Base-by-base conservation (phyloP, 768 basidiomycete genomes). In the Pilatotrama ljubarskyi region DNA sequence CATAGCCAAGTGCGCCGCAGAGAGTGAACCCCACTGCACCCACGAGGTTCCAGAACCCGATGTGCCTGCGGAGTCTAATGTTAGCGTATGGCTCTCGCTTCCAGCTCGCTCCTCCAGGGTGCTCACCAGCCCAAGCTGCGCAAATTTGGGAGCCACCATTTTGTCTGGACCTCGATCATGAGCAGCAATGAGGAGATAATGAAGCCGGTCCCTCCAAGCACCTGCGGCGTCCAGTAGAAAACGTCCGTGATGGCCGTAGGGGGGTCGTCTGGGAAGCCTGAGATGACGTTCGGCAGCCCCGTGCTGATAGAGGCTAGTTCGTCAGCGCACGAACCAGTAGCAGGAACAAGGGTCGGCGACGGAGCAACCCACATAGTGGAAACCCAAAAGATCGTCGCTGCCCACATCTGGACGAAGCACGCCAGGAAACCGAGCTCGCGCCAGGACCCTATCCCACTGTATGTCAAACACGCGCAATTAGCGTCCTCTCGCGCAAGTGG, bases 301-400 rank as follows among this genome's bases (percentile, higher is more conserved):
- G 76, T 78, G 13, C 75, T 76, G 10, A 43, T 50, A 3, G 20
- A 22, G 17, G 36, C 47, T 7, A 35, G 24, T 17, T 14, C 26
- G 49, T 49, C 32, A 55, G 40, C 29, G 29, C 29, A 41, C 13
- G 26, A 18, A 5, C 25, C 20, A 9, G 26, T 17, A 42, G 37
- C 24, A 46, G 24, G 22, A 26, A 15, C 20, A 38, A 40, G 48
- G 42, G 56, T n/a, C 3, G 41, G 18, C n/a, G 35, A 37, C 10
- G 44, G 25, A 32, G 47, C 49, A 61, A n/a, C 64, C n/a, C 59
- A 65, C 61, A 68, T 49, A 0, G 65, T 41, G 70, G 72, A 36
- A 36, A 85, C 78, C 86, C 85, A 87, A 73, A 87, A 86, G 46
- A 86, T 78, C 0, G 80, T 80, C 0, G 86, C 86, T 0, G 79